A percentile compares a stretch with the other conserved stretches of the same genome.
These are phyloP conservation scores for Myriosclerotinia curreyana DNA, from an alignment of 2,329 filamentous ascomycete genomes.

Conservation along the genomic window DNA sequence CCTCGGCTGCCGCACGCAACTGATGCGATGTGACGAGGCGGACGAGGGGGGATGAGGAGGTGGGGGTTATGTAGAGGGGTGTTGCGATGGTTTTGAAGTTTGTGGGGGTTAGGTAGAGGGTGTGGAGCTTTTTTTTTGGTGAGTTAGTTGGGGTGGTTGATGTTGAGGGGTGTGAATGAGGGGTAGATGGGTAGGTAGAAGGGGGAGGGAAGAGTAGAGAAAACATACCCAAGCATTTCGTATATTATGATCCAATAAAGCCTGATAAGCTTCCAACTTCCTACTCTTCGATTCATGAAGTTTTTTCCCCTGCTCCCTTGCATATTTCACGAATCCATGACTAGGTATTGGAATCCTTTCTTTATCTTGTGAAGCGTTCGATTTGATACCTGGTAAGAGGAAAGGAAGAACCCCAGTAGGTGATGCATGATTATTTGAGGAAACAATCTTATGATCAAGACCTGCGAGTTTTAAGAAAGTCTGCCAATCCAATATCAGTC, in stretches of 20 bases:
- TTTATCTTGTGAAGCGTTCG: conserved; percentile 39
- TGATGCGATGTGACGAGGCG: conserved; percentile 60
- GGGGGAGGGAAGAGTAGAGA: no score
- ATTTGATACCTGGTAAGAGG: conserved; percentile 56
- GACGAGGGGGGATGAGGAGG: conserved; percentile 59
- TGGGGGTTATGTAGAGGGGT: conserved; percentile 69
- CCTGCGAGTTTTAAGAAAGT: conserved; percentile 77
- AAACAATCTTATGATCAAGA: conserved; percentile 61
- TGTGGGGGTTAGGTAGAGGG: conserved; percentile 69
- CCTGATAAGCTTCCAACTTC: conserved; percentile 67
- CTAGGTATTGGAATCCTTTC: conserved; percentile 56
- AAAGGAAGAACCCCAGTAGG: conserved; percentile 87
- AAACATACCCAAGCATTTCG: conserved; percentile 76
- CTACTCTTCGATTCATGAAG: conserved; percentile 49
- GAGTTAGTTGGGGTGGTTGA: not conserved
- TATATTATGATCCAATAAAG: conserved; percentile 73
- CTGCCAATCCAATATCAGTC: conserved; percentile 46
- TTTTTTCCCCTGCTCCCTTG: conserved; percentile 48
- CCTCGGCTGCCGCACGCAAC: conserved; percentile 68
- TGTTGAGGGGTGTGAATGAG: conserved; percentile 10
- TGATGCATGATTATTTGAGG: conserved; percentile 91
- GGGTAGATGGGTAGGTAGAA: no score
- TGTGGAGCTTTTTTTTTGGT: conserved; percentile 70
- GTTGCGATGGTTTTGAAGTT: conserved; percentile 66
- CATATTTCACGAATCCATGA: conserved; percentile 68